These are phyloP conservation scores for Xanthoparmelia taractica DNA, from an alignment of 495 filamentous ascomycete genomes.

Conservation along the genomic window DNA sequence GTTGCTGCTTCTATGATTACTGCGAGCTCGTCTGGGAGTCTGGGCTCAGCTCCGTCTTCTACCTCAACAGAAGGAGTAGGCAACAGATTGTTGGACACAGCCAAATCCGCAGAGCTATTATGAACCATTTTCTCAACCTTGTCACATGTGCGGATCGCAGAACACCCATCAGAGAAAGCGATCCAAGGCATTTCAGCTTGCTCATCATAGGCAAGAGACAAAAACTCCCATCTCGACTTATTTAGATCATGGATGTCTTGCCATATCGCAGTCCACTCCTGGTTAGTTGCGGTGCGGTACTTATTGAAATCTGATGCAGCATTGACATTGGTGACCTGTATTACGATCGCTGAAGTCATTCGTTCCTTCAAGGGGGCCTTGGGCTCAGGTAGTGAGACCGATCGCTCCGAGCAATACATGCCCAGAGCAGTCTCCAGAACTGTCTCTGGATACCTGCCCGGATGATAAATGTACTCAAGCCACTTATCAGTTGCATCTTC, in stretches of 20 bases:
- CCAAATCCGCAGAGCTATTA: slow-evolving; percentile 26
- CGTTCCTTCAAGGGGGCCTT: slow-evolving; percentile 53
- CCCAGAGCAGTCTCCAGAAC: slow-evolving; percentile 76
- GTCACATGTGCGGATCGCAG: slow-evolving; percentile 70
- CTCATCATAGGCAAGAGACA: slow-evolving; percentile 67
- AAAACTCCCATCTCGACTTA: slow-evolving; percentile 67
- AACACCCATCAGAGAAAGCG: slow-evolving; percentile 68
- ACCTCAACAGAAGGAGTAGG: slow-evolving; percentile 23
- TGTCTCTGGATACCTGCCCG: slow-evolving; percentile 64
- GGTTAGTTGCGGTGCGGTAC: slow-evolving; percentile 60
- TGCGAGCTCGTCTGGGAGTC: slow-evolving; percentile 29
- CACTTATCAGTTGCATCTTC: slow-evolving; percentile 59
- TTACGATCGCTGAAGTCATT: slow-evolving; percentile 61
- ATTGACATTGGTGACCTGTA: slow-evolving; percentile 50
- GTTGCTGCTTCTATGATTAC: slow-evolving; percentile 52
- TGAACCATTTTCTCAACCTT: slow-evolving; percentile 58
- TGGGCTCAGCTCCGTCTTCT: slow-evolving; percentile 18
- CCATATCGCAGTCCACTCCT: slow-evolving; percentile 87
- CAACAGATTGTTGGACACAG: slow-evolving; percentile 8
- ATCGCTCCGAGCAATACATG: slow-evolving; percentile 59
- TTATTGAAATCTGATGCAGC: slow-evolving; percentile 61
- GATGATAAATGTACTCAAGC: slow-evolving; percentile 69
- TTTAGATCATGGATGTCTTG: slow-evolving; percentile 79
- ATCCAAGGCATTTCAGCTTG: slow-evolving; percentile 70
- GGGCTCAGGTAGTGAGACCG: slow-evolving; percentile 34